These are phyloP conservation scores for Solanum boliviense DNA, from an alignment of 257 asterid species.

Conservation along the genomic window DNA sequence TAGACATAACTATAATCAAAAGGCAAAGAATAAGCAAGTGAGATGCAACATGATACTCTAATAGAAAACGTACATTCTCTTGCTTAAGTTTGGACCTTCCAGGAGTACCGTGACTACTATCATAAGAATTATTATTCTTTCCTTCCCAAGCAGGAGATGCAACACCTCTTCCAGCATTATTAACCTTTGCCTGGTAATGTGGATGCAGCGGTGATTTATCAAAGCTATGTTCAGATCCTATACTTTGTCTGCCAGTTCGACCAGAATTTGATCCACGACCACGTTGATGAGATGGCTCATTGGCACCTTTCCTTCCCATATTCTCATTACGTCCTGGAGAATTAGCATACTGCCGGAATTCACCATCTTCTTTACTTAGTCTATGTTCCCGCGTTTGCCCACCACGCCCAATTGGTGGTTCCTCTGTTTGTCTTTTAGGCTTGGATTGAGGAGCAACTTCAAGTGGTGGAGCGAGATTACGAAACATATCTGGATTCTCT, in stretches of 20 bases:
- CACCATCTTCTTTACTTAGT: slow-evolving; percentile 31
- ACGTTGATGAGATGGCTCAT: slow-evolving; percentile 17
- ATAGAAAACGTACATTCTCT: slow-evolving; percentile 41
- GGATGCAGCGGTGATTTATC: slow-evolving; percentile 74
- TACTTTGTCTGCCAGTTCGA: slow-evolving; percentile 35
- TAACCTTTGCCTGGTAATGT: slow-evolving; percentile 31
- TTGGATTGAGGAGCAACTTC: slow-evolving; percentile 17
- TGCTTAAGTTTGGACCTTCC: slow-evolving; percentile 18
- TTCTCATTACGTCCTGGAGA: slow-evolving; percentile 35
- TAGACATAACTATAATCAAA: neutral
- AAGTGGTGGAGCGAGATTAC: slow-evolving; percentile 10
- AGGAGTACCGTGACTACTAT: slow-evolving; percentile 41
- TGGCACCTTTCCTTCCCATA: slow-evolving; percentile 17
- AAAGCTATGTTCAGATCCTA: slow-evolving; percentile 51
- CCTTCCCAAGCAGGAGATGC: slow-evolving; percentile 65
- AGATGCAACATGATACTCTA: neutral
- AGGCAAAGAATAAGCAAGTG: neutral
- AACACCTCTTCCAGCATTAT: slow-evolving; percentile 18
- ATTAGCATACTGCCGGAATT: slow-evolving; percentile 21
- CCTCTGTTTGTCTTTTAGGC: slow-evolving; percentile 14
- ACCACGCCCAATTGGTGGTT: slow-evolving; percentile 24
- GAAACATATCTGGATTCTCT: slow-evolving; percentile 55
- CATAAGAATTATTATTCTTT: slow-evolving; percentile 29
- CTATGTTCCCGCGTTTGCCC: slow-evolving; percentile 26
- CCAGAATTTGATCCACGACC: slow-evolving; percentile 19